These are phyloP conservation scores for Capsicum pubescens DNA, from an alignment of 257 asterid species.

Conservation along the genomic window DNA sequence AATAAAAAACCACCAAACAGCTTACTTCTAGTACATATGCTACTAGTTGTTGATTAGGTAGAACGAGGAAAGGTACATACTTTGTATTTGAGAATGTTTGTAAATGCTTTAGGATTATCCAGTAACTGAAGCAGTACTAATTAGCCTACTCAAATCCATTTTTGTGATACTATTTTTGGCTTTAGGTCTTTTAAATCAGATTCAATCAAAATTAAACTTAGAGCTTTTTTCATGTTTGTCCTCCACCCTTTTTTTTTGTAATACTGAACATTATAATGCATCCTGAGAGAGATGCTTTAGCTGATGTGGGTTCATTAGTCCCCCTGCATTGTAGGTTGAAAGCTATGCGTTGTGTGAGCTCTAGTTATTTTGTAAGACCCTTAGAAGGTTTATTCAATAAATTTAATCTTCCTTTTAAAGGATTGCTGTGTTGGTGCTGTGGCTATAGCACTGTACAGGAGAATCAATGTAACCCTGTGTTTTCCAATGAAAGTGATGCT, in stretches of 20 bases:
- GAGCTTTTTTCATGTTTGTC: neutral
- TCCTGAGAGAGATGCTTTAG: slow-evolving; percentile 27
- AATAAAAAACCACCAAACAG: too few relatives aligned
- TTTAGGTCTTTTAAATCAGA: slow-evolving; percentile 34
- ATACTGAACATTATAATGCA: slow-evolving; percentile 12
- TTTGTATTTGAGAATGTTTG: slow-evolving; percentile 44
- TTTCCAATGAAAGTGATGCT: too few relatives aligned
- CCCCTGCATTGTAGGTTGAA: neutral
- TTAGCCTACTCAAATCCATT: slow-evolving; percentile 62
- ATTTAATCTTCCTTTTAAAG: neutral
- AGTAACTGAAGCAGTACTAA: slow-evolving; percentile 57
- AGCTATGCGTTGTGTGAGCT: neutral
- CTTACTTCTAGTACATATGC: too few relatives aligned
- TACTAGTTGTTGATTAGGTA: slow-evolving; percentile 44
- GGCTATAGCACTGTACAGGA: neutral
- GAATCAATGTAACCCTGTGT: neutral
- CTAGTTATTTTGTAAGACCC: neutral
- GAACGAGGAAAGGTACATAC: slow-evolving; percentile 55
- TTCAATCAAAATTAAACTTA: neutral
- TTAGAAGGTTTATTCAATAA: neutral
- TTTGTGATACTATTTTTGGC: slow-evolving; percentile 46
- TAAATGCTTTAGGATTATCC: slow-evolving; percentile 48
- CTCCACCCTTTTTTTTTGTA: neutral
- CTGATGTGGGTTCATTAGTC: slow-evolving; percentile 22
- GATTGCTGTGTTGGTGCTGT: neutral